These are phyloP conservation scores for Ambrosia hybrid DNA, from an alignment of 140 eudicot species.

Conservation along the genomic window DNA sequence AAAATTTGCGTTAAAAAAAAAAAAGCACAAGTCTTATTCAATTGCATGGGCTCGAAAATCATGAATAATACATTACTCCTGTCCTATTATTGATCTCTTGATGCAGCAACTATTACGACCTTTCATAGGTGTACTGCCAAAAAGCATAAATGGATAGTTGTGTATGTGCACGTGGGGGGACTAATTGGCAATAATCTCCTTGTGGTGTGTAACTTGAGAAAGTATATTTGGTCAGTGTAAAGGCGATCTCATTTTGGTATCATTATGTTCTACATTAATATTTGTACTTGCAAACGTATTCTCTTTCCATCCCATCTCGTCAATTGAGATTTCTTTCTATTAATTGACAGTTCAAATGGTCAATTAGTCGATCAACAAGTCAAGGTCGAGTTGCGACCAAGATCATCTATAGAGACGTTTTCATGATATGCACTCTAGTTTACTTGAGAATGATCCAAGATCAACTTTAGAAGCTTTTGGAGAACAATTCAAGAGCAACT, in stretches of 20 bases:
- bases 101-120: constrained; percentile 7
- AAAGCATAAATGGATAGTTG: background rate
- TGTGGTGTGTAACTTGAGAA: background rate
- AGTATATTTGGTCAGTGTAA: background rate
- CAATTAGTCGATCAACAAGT: background rate
- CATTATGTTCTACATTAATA: background rate
- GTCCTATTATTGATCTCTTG: background rate
- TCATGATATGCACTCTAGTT: too few species aligned
- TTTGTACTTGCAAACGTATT: background rate
- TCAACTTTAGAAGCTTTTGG: too few species aligned
- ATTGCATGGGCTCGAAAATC: background rate
- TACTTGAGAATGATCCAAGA: too few species aligned
- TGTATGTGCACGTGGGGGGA: background rate
- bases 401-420: too few species aligned
- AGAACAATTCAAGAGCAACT: too few species aligned
- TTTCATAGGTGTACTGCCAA: constrained; percentile 7
- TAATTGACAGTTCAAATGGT: background rate
- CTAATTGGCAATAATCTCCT: background rate
- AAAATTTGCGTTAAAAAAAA: too few species aligned
- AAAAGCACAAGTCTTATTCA: background rate
- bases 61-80: background rate
- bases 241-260: background rate
- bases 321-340: background rate
- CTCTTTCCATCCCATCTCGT: background rate
- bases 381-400: too few species aligned